A percentile compares a stretch with the other conserved stretches of the same genome.
phyloP scores from a whole-genome alignment of 495 filamentous ascomycete species.

The Penicillium samsonianum region DNA sequence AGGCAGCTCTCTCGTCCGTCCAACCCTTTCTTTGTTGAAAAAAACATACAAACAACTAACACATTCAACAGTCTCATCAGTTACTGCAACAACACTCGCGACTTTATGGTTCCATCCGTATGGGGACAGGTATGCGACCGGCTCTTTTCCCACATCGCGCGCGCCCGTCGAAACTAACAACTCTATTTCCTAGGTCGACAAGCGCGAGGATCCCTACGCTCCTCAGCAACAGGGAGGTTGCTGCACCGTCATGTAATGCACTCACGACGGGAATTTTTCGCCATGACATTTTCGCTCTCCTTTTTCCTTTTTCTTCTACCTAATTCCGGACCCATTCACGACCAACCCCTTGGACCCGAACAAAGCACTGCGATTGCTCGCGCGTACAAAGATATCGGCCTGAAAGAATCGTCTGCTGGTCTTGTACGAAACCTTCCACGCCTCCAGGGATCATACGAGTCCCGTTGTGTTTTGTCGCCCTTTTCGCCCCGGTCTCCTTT shows the following conservation, averaged over 20 bases:
- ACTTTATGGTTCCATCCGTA: slow-evolving; percentile 97
- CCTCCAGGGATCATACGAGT: slow-evolving; percentile 16
- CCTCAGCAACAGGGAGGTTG: slow-evolving; percentile 87
- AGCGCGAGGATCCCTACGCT: slow-evolving; percentile 93
- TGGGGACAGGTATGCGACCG: slow-evolving; percentile 79
- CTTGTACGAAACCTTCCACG: slow-evolving; percentile 40
- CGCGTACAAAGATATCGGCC: slow-evolving; percentile 22
- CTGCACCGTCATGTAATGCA: slow-evolving; percentile 87
- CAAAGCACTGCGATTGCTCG: slow-evolving; percentile 23
- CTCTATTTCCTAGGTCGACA: slow-evolving; percentile 62
- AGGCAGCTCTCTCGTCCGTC: slow-evolving; percentile 87
- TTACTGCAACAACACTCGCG: slow-evolving; percentile 93
- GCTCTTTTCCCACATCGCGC: slow-evolving; percentile 6
- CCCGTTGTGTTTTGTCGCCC: slow-evolving; percentile 13
- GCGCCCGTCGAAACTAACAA: slow-evolving; percentile 22
- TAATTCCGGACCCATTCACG: slow-evolving; percentile 31
- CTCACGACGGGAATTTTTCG: slow-evolving; percentile 38
- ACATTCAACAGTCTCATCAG: slow-evolving; percentile 73
- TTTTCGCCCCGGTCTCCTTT: slow-evolving; percentile 32
- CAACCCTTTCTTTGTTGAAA: neutral
- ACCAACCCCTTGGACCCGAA: slow-evolving; percentile 21
- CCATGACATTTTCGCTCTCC: slow-evolving; percentile 38
- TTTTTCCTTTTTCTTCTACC: slow-evolving; percentile 20
- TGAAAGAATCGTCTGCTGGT: slow-evolving; percentile 43
- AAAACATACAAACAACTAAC: neutral